Base-by-base conservation (phyloP, 2,329 filamentous ascomycete species). In the Calonectria montana region DNA sequence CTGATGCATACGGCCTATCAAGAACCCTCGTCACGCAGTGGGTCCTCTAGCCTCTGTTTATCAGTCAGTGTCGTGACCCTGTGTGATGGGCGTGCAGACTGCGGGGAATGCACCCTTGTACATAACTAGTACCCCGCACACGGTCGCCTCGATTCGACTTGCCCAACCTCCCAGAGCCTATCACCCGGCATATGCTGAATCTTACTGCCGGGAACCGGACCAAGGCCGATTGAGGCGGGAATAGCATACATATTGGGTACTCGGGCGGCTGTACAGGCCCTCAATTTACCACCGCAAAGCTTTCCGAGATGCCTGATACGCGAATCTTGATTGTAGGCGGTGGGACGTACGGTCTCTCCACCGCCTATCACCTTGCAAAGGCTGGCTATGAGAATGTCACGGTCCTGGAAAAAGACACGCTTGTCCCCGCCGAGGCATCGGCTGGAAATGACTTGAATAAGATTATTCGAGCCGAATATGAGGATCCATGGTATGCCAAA, bases 371-470 rank as follows among this genome's bases (percentile, higher is more conserved):
- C 65, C 76, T 82, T 25, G 65, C 73, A 3, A 65, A 69, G 16
- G 68, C 73, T 18, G 79, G 79, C 77, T 75, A 82, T 74, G 73
- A 81, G 74, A 77, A 80, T 57, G 75, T 86, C 79, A 82, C 82
- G 18, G 73, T 84, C 62, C 72, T 85, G 73, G 78, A 85, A n/a
- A 61, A 48, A 21, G 41, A 39, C 27, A 4, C 4, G 4, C 41
- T 66, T 7, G 35, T 73, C 6, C 69, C 74, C 2, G 70, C 71
- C 0, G 29, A 41, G 2, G 64, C 80, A 75, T 90, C 89, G 0
- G 90, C 88, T 0, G 89, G 86, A 37, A 88, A 89, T 70, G 89
- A 91, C 75, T 77, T 91, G 61, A 91, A 91, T 79, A 91, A 91
- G 81, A 91, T 91, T 69, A 83, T 91, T 57, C 85, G 89, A 1